Evolutionary conservation across 441 rosid genomes (phyloP).

Genomic region (Sinapis alba): DNA sequence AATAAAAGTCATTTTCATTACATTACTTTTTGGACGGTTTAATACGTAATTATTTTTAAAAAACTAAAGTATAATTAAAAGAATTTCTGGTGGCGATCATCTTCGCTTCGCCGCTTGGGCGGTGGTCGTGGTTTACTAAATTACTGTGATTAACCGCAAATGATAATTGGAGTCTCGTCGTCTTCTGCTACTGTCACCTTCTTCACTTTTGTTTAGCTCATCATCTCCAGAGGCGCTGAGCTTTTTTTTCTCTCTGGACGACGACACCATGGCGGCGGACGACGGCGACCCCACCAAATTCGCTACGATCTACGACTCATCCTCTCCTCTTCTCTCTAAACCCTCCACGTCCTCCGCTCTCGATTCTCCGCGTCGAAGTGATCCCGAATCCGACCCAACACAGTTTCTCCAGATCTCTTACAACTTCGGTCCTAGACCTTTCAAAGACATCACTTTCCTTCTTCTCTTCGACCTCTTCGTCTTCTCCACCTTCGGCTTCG

Average conservation of each 20-base stretch:
- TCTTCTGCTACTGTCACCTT: slow-evolving; percentile 15
- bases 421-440: slow-evolving; percentile 56
- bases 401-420: slow-evolving; percentile 87
- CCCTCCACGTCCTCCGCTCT: slow-evolving; percentile 48
- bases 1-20: background rate
- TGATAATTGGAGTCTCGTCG: slow-evolving; percentile 11
- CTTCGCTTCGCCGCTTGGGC: slow-evolving; percentile 40
- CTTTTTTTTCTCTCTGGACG: too few relatives aligned
- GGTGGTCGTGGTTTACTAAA: slow-evolving; percentile 16
- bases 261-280: slow-evolving; percentile 52
- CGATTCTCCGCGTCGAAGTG: slow-evolving; percentile 42
- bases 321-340: slow-evolving; percentile 67
- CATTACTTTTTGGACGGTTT: background rate
- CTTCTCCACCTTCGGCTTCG: slow-evolving; percentile 59
- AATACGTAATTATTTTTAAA: background rate
- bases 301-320: slow-evolving; percentile 44
- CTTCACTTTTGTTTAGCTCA: slow-evolving; percentile 12
- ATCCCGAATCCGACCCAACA: slow-evolving; percentile 57
- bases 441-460: slow-evolving; percentile 75
- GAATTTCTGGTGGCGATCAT: background rate
- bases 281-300: slow-evolving; percentile 51
- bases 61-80: too few relatives aligned
- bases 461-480: slow-evolving; percentile 58
- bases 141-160: background rate
- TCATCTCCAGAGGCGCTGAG: slow-evolving; percentile 12